Evolutionary conservation across 2,329 filamentous ascomycete species (phyloP), one percentile per base, ranked within the genome.

Genomic region (Trichoderma lentiforme): DNA sequence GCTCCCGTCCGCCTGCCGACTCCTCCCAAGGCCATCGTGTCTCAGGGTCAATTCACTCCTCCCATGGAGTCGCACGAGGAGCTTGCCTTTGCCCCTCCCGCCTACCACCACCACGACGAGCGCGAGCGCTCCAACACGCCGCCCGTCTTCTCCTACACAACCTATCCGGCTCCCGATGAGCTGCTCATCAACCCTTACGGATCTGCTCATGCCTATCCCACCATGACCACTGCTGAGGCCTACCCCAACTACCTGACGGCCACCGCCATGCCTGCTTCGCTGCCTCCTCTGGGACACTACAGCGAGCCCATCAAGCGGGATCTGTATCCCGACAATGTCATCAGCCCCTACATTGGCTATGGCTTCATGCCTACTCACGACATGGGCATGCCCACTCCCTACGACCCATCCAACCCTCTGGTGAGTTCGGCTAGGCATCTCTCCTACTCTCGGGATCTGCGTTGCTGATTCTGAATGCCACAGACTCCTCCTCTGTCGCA

Each of bases 401-500:
- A 93, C 84, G 88, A 92, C 80, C 85, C 90, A 76, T 88, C 89
- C 81, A 88, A 89, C 82, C 88, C 91, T 86, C 91, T 93, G 89
- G 92, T 94, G 91, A 91, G 89, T 90, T 84, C 77, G 74, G 74
- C 77, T 74, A 77, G 81, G 78, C 84, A 83, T 78, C 79, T 81
- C 78, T 78, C 79, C 77, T 80, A 81, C 80, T 79, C 80, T 77
- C 80, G 80, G 80, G 80, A 82, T 77, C 76, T 79, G 78, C 80
- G 80, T 82, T 84, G 84, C 86, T 87, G 85, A 87, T 83, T 80
- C 72, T 70, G 80, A 80, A 82, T 62, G 66, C 78, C 77, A 39
- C 83, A 94, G 92, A 94, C 92, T 81, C 92, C 92, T 83, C 90
- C 92, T 79, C 88, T 94, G 77, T 92, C 91, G 77, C 91, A 92